Evolutionary conservation across 2,329 filamentous ascomycete species (phyloP).

Genomic region (Daldinia sp.): DNA sequence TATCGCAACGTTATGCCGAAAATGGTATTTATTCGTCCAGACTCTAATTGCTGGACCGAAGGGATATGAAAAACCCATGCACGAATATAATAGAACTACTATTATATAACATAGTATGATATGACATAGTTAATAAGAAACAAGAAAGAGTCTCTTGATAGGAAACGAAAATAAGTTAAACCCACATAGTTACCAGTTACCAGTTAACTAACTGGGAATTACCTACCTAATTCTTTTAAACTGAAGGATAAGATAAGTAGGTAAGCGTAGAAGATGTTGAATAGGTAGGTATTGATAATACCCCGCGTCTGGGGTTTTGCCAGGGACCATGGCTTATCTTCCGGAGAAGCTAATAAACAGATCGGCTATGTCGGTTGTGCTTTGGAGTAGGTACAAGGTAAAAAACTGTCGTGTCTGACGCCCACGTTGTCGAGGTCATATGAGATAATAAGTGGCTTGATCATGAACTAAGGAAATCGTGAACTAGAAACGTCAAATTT

Average conservation of each 20-base stretch:
- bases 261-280: not conserved
- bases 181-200: too few species aligned
- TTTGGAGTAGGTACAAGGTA: not conserved
- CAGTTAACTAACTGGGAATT: not conserved
- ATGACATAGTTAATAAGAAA: not conserved
- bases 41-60: constrained; percentile 17
- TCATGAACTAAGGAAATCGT: not conserved
- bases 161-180: not conserved
- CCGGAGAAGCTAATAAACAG: not conserved
- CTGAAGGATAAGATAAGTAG: constrained; percentile 6
- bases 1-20: constrained; percentile 9
- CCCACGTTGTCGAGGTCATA: constrained; percentile 17
- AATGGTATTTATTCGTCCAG: not conserved
- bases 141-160: not conserved
- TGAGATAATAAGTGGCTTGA: not conserved
- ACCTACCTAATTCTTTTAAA: not conserved
- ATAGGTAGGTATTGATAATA: constrained; percentile 3
- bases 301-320: constrained; percentile 9
- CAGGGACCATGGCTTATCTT: constrained; percentile 10
- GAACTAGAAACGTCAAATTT: not conserved
- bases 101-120: not conserved
- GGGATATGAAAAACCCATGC: constrained; percentile 22
- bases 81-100: constrained; percentile 2
- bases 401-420: not conserved
- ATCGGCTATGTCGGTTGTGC: not conserved